Evolutionary conservation across 805 yeast genomes (phyloP).

Genomic region (Saccharomycopsis sp.): DNA sequence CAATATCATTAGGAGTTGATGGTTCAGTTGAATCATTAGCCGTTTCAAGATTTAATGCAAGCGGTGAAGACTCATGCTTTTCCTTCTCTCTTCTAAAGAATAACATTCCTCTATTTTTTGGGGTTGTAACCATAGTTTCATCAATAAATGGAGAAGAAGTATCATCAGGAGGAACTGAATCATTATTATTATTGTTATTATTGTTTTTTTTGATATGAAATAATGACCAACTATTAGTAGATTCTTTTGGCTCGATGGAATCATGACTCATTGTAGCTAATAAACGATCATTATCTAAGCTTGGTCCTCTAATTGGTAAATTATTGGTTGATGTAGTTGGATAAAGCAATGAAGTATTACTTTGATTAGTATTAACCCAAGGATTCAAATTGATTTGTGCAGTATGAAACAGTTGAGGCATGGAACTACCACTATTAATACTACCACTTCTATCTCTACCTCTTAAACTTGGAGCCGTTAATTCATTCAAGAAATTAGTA

Average conservation of each 20-base stretch:
- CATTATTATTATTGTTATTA: neutral
- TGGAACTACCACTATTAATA: conserved; percentile 15
- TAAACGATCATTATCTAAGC: conserved; percentile 3
- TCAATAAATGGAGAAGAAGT: neutral
- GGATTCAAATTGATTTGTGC: conserved; percentile 11
- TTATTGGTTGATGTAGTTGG: conserved; percentile 1
- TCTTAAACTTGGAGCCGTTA: conserved; percentile 4
- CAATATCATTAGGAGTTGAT: neutral
- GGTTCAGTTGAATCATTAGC: neutral
- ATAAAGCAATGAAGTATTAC: conserved; percentile 4
- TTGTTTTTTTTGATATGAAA: conserved; percentile 8
- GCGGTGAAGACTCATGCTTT: neutral
- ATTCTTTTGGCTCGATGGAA: neutral
- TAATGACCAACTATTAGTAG: conserved; percentile 8
- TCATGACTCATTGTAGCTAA: neutral
- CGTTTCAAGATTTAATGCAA: neutral
- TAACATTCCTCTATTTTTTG: neutral
- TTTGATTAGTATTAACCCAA: conserved; percentile 1
- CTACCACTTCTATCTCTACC: conserved; percentile 17
- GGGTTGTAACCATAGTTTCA: too few relatives aligned
- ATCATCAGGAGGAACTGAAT: neutral
- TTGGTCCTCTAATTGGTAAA: neutral
- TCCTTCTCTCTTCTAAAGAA: conserved; percentile 9
- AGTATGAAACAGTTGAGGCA: conserved; percentile 17
- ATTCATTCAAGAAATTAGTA: conserved; percentile 2